Evolutionary conservation across 75 land plant species (phyloP).

Genomic region (Pinus tabuliformis): DNA sequence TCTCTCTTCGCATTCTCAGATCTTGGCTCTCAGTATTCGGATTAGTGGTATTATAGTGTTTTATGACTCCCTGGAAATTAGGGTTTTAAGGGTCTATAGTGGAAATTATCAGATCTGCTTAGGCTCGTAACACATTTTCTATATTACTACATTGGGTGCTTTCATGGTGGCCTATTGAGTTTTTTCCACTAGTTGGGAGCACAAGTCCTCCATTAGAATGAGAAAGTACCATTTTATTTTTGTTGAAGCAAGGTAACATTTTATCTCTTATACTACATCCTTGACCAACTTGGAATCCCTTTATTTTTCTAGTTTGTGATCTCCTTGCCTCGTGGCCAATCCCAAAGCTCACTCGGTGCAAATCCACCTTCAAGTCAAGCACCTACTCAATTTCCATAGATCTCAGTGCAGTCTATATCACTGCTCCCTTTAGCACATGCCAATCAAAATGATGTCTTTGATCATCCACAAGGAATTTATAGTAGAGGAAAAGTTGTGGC

Average conservation of each 20-base stretch:
- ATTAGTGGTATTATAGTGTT: too few species aligned
- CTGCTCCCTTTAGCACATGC: constrained; percentile 34
- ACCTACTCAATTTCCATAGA: constrained; percentile 20
- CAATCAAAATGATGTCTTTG: constrained; percentile 10
- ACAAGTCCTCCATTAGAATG: background rate
- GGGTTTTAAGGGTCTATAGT: too few species aligned
- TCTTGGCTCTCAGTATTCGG: too few species aligned
- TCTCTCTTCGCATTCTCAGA: too few species aligned
- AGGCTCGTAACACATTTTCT: too few species aligned
- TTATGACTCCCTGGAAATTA: too few species aligned
- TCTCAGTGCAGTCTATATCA: constrained; percentile 4
- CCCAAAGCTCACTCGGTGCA: constrained; percentile 14
- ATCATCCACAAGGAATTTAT: background rate
- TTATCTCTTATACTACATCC: background rate
- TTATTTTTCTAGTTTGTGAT: constrained; percentile 19
- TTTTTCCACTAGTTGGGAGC: too few species aligned
- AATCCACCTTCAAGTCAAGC: constrained; percentile 29
- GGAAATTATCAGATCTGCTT: too few species aligned
- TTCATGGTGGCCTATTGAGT: too few species aligned
- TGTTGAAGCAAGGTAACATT: background rate
- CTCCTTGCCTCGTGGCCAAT: constrained; percentile 33
- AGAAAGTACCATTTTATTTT: background rate
- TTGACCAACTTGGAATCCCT: constrained; percentile 1
- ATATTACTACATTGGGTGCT: too few species aligned
- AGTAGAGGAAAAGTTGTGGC: background rate